Evolutionary conservation across 805 yeast genomes (phyloP), one percentile per base, ranked within the genome.

Genomic region (Kuraishia piskuri): DNA sequence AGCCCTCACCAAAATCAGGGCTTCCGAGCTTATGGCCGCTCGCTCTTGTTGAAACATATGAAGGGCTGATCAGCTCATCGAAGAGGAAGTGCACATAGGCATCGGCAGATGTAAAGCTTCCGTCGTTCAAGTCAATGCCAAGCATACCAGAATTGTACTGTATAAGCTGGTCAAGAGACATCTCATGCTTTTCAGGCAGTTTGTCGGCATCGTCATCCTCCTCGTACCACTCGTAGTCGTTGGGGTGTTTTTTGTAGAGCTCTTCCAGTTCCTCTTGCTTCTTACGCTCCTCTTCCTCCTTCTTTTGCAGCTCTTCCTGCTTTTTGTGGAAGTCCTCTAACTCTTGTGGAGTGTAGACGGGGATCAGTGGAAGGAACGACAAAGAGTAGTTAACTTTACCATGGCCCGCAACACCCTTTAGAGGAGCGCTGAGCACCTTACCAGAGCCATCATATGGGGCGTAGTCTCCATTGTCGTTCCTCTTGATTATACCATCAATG

Each of bases 1-100:
- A 86, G 0, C 79, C 79, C 55, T 76, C 80, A 21, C 83, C 86
- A 22, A 68, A 64, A n/a, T 80, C 79, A 17, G 76, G 62, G 22
- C 74, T 61, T 14, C 63, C 58, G 26, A 86, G 64, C 12, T 57
- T 63, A 51, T 76, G 75, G 31, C 79, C 79, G 26, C 68, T 74
- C 1, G 82, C 64, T 60, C 72, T 77, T 10, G 78, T 65, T 0
- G 87, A 70, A 7, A 74, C 73, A 54, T 79, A 81, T 2, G 81
- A 74, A 1, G 94, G 90, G 51, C 73, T 77, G 1, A 76, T 73
- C 45, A 74, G 71, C 60, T 87, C 91, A 66, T 88, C 95, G 56
- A 86, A 74, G 52, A 84, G 70, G 17, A 80, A 69, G 57, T 84
- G 88, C 31, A 86, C 71, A 58, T 66, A 79, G 3, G 76, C 64